phyloP scores from a whole-genome alignment of 2,329 filamentous ascomycete genomes.

The Aspergillus sp. region DNA sequence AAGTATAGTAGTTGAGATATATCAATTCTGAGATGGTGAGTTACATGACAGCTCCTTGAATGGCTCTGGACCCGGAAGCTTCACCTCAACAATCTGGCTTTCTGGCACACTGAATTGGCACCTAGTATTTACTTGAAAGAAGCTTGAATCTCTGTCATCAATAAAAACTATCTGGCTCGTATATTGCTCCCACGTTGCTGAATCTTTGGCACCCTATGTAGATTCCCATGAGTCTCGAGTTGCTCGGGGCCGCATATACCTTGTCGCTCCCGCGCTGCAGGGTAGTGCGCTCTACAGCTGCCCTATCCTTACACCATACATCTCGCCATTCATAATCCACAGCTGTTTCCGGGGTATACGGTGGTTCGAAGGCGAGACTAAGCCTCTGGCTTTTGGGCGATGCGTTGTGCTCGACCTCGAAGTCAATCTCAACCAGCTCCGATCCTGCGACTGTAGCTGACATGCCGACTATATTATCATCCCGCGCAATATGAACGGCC shows the following conservation, averaged over 20 bases:
- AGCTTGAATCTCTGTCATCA: no score
- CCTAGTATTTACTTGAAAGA: no score
- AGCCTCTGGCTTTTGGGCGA: background rate
- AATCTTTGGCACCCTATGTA: constrained; percentile 11
- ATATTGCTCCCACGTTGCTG: constrained; percentile 7
- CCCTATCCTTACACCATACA: constrained; percentile 7
- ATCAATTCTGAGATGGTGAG: no score
- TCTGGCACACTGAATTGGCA: no score
- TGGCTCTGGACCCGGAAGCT: no score
- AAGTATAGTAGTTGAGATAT: no score
- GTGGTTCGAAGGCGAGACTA: background rate
- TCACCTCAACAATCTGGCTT: no score
- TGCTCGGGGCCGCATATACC: background rate
- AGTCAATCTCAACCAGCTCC: constrained; percentile 6
- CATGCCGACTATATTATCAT: constrained; percentile 8
- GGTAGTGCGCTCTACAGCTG: background rate
- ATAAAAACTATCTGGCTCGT: background rate
- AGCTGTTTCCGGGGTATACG: background rate
- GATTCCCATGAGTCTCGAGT: constrained; percentile 8
- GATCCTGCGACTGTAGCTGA: background rate
- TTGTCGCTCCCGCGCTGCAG: background rate
- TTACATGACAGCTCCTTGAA: no score
- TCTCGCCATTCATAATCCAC: constrained; percentile 4
- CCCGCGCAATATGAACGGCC: constrained; percentile 1
- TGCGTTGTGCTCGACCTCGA: constrained; percentile 6